Evolutionary conservation across 1,284 basidiomycete species (phyloP), one percentile per base, ranked within the genome.

Genomic region (Moesziomyces sp.): DNA sequence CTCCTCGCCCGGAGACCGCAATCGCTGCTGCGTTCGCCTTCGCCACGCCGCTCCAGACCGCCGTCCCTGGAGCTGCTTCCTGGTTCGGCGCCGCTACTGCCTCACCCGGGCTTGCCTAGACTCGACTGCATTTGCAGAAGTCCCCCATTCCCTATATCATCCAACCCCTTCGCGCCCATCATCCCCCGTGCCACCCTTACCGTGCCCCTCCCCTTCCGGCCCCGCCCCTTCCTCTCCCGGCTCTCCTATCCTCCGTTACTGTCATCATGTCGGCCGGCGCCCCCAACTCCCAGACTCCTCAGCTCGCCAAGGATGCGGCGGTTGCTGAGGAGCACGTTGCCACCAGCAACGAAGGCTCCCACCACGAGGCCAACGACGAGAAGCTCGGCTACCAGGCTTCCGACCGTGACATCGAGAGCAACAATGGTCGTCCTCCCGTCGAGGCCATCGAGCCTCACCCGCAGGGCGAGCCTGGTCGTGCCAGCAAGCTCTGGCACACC

Each of bases 321-420:
- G 52, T 44, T 42, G 51, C 56, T 23, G 60, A 69, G 60, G 47
- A 58, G 46, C 52, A 58, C 44, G 50, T 35, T 26, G 61, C 51
- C 30, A 33, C 50, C 50, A 65, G 62, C 60, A 56, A 24, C 65
- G 45, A 60, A 6, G 62, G 65, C 40, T 68, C 65, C 18, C 63
- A 73, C 54, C 59, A 63, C 59, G 70, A 67, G 19, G 58, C 30
- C 21, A 42, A 51, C 52, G 68, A 76, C 49, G 74, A 72, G 51
- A 76, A 76, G 66, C 38, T 62, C 42, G 64, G 53, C 45, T 76
- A 76, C 59, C 55, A 57, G 33, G 28, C 66, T 10, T 76, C 69
- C 7, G 74, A 76, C 28, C 65, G 70, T 44, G 74, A 76, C 49
- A 43, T 76, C 24, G 74, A 76, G 65, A 68, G 65, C 62, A 52